Evolutionary conservation across 2,329 filamentous ascomycete genomes (phyloP), one percentile per base, ranked within the genome.

Genomic region (Aquanectria penicillioides): DNA sequence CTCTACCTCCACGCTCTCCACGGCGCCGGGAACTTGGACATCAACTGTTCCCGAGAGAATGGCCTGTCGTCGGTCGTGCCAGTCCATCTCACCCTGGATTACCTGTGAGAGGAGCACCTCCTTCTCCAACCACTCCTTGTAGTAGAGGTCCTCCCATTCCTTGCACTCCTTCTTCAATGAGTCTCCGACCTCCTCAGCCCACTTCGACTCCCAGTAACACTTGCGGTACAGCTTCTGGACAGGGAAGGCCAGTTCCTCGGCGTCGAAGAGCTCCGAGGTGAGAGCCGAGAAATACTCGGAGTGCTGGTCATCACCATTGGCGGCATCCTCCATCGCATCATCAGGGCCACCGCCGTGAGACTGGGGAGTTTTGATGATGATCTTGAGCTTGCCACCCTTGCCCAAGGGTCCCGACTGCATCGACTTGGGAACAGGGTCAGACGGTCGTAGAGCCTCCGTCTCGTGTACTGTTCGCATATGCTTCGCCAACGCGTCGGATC

Each of bases 381-480:
- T 87, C 69, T 88, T 89, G 31, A 88, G 77, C 65, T 86, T 86
- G 58, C 79, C 80, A 38, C 78, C 77, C 64, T 81, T 84, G 69
- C 73, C 77, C 34, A 74, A 71, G 15, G 71, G 76, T 31, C 70
- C 75, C 2, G 80, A 72, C 67, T 88, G 86, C 80, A 86, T 84
- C 57, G 88, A 87, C 73, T 92, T 91, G 18, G 89, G 88, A 11
- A 92, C 86, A 2, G 90, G 87, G 72, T 94, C 88, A 13, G 86
- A 88, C 5, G 92, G 91, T n/a, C 92, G 89, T 18, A 97, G 83
- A 13, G 93, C 91, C 78, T 99, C 95, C 4, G 94, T 97, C 75
- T 99, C 95, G 80, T 99, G 95, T 31, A 99, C 94, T 13, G 95
- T 98, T 68, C 95, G 91, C 93, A 98, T 98, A 75, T 99, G 95